A percentile compares a stretch with the other conserved stretches of the same genome.
Conservation (phyloP, 352 stramenopile species). For the Phytophthora pseudosyringae region DNA sequence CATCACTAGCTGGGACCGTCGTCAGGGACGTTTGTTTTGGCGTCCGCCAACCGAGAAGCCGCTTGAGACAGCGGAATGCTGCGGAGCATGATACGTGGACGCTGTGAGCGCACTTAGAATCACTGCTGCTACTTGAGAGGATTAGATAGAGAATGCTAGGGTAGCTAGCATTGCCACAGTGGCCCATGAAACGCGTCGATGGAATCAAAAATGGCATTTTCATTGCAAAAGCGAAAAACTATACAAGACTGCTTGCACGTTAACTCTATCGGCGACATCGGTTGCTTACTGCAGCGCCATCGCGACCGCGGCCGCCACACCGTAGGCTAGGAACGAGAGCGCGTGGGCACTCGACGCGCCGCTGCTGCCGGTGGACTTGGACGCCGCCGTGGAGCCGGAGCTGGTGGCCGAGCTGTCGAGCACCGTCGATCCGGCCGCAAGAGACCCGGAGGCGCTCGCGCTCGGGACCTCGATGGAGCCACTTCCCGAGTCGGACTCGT, state of each 20-base stretch:
- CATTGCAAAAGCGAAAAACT: constrained; percentile 16
- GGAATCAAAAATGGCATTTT: constrained; percentile 12
- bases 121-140: too few relatives aligned
- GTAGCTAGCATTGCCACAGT: too few relatives aligned
- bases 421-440: constrained; percentile 7
- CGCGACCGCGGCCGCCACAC: constrained; percentile 22
- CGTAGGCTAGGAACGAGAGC: constrained; percentile 28
- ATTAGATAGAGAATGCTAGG: too few relatives aligned
- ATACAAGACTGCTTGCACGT: constrained; percentile 10
- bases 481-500: constrained; percentile 56
- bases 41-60: too few relatives aligned
- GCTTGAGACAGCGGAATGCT: too few relatives aligned
- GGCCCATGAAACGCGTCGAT: too few relatives aligned
- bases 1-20: too few relatives aligned
- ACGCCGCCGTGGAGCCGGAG: constrained; percentile 19
- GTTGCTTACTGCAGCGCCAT: constrained; percentile 29
- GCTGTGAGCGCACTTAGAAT: too few relatives aligned
- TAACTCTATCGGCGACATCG: constrained; percentile 23
- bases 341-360: constrained; percentile 1
- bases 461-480: constrained; percentile 39
- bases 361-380: constrained; percentile 12
- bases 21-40: too few relatives aligned
- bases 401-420: constrained; percentile 23
- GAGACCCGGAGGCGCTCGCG: constrained; percentile 28
- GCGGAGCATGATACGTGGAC: too few relatives aligned